Base-by-base conservation (phyloP, 139 green algal species). In the Chlorella vulgaris region DNA sequence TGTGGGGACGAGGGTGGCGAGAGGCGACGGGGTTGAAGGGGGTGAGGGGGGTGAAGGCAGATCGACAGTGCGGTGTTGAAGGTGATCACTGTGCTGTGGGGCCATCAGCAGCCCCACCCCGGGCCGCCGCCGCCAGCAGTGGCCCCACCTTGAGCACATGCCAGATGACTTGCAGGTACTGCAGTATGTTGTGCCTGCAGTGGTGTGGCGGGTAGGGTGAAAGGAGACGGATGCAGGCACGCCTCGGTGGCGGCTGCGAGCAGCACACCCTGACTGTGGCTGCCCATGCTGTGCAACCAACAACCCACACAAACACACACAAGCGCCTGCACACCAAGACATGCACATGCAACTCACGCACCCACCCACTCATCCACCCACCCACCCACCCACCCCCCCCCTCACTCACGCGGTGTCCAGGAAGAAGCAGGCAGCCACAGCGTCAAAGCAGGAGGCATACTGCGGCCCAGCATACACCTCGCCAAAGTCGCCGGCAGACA, bases 111-210 rank as follows among this genome's bases (percentile, higher is more conserved):
- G 15, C 15, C 47, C n/a, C 33, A 47, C 7, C 65, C 65, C 65
- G 67, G 26, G 28, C 7, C 28, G 31, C 8, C 63, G 7, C 7
- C 86, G 86, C 28, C 55, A 8, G 55, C 15, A 21, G 18, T 21
- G 18, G 15, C 55, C 86, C 83, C 50, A 83, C 80, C 78, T 86
- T 87, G 39, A 96, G 82, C 24, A 86, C 66, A n/a, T 77, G 31
- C 26, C 36, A 69, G 53, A 95, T 91, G 61, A 93, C 83, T 79
- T 98, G 91, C 60, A 99, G 78, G 87, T 99, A 99, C 55, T 96
- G 84, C 24, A 98, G 79, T n/a, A 99, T 86, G 84, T 99, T 99
- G 90, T 98, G 96, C n/a, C n/a, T n/a, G n/a, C n/a, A n/a, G n/a
- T n/a, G n/a, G n/a, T n/a, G n/a, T n/a, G n/a, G n/a, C n/a, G n/a